These are phyloP conservation scores for Phytophthora kernoviae DNA, from an alignment of 352 stramenopile genomes.

Conservation along the genomic window DNA sequence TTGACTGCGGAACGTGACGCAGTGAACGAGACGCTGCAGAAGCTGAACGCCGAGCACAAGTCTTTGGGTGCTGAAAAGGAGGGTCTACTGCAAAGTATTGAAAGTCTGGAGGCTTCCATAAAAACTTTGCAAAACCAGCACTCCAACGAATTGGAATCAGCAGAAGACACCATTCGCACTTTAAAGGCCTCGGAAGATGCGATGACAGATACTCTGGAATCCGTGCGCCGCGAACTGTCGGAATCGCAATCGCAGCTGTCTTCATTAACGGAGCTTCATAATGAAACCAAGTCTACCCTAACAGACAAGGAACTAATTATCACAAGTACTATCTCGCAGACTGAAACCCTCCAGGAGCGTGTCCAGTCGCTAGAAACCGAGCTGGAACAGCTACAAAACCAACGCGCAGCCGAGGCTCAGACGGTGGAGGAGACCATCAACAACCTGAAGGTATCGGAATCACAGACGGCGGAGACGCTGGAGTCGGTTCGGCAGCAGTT, in stretches of 20 bases:
- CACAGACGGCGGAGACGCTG: background rate
- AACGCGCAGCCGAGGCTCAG: background rate
- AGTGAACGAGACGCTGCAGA: constrained; percentile 9
- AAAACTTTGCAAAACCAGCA: constrained; percentile 23
- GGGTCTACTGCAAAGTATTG: constrained; percentile 11
- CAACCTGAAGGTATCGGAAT: background rate
- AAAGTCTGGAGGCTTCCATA: constrained; percentile 20
- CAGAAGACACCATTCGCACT: constrained; percentile 15
- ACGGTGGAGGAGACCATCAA: constrained; percentile 1
- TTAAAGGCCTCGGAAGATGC: constrained; percentile 12
- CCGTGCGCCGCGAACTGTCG: no score
- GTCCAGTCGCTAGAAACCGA: constrained; percentile 6
- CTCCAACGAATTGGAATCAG: constrained; percentile 7
- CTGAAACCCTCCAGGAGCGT: constrained; percentile 6
- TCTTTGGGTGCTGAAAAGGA: constrained; percentile 18
- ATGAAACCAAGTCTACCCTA: constrained; percentile 2
- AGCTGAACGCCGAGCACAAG: constrained; percentile 18
- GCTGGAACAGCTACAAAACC: background rate
- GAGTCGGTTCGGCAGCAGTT: constrained; percentile 9
- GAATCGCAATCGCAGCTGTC: no score
- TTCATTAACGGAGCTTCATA: constrained; percentile 4
- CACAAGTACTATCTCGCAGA: background rate
- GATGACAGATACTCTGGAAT: constrained; percentile 1
- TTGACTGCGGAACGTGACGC: constrained; percentile 24
- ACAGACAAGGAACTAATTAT: constrained; percentile 4